A percentile compares a stretch with the other conserved stretches of the same genome.
phyloP scores from a whole-genome alignment of 2,329 filamentous ascomycete genomes.

The Microdochium bolleyi region DNA sequence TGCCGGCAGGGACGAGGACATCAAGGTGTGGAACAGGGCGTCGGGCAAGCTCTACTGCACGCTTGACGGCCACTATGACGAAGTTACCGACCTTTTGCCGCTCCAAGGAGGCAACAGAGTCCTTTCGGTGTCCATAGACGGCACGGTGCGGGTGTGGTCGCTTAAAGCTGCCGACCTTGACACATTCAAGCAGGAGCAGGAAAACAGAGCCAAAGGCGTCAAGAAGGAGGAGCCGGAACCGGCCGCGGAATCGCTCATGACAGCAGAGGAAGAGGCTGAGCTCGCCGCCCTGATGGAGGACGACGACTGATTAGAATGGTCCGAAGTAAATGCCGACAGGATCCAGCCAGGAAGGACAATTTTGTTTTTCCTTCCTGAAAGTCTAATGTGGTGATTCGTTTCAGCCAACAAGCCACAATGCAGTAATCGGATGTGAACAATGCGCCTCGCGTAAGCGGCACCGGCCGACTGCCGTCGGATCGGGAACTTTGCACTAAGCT shows the following conservation, averaged over 20 bases:
- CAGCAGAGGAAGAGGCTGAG: constrained; percentile 86
- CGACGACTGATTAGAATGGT: constrained; percentile 27
- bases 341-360: neutral
- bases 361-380: neutral
- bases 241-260: constrained; percentile 51
- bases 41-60: constrained; percentile 67
- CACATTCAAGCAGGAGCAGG: constrained; percentile 35
- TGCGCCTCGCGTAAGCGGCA: neutral
- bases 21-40: constrained; percentile 78
- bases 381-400: neutral
- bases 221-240: constrained; percentile 38
- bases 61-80: constrained; percentile 82
- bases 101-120: constrained; percentile 44
- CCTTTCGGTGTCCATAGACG: constrained; percentile 83
- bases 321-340: neutral
- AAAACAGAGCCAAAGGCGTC: constrained; percentile 40
- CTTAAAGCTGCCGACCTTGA: constrained; percentile 54
- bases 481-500: neutral
- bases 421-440: neutral
- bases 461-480: neutral
- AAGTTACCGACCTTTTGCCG: constrained; percentile 74
- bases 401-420: neutral
- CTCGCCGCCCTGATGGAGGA: constrained; percentile 86
- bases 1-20: constrained; percentile 82
- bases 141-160: constrained; percentile 79